Evolutionary conservation across 306 rosid species (phyloP).

Genomic region (Hippophae gyantsensis): DNA sequence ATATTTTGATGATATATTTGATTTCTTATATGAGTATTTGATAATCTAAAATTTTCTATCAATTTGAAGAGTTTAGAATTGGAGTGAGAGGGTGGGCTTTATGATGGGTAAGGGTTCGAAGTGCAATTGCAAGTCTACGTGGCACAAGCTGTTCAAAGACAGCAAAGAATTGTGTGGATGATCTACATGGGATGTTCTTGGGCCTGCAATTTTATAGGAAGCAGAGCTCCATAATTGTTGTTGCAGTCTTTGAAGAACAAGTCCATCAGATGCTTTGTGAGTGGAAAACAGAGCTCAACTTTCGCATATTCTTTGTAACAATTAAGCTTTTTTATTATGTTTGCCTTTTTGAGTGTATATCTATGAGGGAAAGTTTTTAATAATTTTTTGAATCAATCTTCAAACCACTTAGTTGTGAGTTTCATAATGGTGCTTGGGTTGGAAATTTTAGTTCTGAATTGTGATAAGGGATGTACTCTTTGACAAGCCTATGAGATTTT

Average conservation of each 20-base stretch:
- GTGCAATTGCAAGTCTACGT: constrained; percentile 84
- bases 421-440: constrained; percentile 23
- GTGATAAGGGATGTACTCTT: constrained; percentile 70
- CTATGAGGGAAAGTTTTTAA: constrained; percentile 12
- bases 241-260: constrained; percentile 81
- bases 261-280: constrained; percentile 99
- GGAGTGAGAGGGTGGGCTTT: constrained; percentile 24
- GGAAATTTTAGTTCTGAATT: constrained; percentile 35
- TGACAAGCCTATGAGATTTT: too few relatives aligned
- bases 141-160: constrained; percentile 88
- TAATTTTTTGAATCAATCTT: constrained; percentile 8
- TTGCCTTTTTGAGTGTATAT: constrained; percentile 10
- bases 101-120: constrained; percentile 81
- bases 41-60: constrained; percentile 17
- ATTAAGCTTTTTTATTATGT: constrained; percentile 31
- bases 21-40: neutral
- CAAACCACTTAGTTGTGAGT: constrained; percentile 13
- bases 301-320: constrained; percentile 93
- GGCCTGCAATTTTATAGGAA: constrained; percentile 92
- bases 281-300: constrained; percentile 95
- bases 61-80: constrained; percentile 26
- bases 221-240: constrained; percentile 79
- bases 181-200: constrained; percentile 71
- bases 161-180: constrained; percentile 96
- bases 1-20: too few relatives aligned